Percentiles rank a stretch among this genome's conserved stretches.
These are phyloP conservation scores for Gentiana straminea DNA, from an alignment of 257 asterid species.

Conservation along the genomic window DNA sequence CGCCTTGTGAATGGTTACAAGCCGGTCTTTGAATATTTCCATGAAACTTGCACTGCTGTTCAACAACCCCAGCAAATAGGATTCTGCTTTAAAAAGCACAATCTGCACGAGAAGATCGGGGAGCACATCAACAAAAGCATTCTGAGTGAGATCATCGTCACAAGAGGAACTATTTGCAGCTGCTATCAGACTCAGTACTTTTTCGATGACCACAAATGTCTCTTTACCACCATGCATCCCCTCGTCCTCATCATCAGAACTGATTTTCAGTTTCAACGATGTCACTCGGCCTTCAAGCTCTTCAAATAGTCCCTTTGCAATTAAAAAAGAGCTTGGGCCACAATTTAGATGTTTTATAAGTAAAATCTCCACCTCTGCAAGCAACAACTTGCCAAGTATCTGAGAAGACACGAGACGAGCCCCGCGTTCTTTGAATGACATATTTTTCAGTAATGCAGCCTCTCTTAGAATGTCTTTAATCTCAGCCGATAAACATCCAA, in stretches of 20 bases:
- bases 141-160: background rate
- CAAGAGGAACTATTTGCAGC: background rate
- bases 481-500: background rate
- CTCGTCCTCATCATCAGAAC: no score
- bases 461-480: background rate
- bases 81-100: constrained; percentile 7
- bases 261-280: background rate
- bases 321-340: background rate
- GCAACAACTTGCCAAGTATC: constrained; percentile 1
- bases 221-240: no score
- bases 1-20: background rate
- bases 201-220: background rate
- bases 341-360: background rate
- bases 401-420: background rate
- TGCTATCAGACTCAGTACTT: background rate
- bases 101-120: background rate
- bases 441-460: background rate
- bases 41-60: background rate
- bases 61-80: background rate
- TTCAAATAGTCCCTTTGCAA: no score
- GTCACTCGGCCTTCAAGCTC: background rate
- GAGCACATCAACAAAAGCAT: no score
- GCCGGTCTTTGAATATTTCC: no score
- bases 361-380: constrained; percentile 6
- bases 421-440: background rate